phyloP scores from a whole-genome alignment of 2,329 filamentous ascomycete genomes.

The Beauveria sp. region DNA sequence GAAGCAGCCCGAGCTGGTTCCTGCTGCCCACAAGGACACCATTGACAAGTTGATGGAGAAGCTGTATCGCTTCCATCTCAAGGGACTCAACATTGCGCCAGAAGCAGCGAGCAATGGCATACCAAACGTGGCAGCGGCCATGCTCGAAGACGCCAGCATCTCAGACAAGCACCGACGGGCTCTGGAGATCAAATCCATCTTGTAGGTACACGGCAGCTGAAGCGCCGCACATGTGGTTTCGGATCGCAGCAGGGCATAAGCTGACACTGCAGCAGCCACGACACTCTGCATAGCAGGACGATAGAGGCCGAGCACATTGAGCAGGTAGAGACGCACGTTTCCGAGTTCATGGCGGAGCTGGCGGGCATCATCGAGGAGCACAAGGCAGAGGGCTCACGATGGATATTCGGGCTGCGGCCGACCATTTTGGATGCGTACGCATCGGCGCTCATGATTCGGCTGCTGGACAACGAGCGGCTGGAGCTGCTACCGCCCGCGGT shows the following conservation, averaged over 20 bases:
- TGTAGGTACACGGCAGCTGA: constrained; percentile 18
- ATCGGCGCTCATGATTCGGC: constrained; percentile 16
- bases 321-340: constrained; percentile 17
- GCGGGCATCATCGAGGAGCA: constrained; percentile 14
- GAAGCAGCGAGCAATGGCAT: constrained; percentile 20
- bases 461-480: constrained; percentile 19
- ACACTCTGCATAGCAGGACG: constrained; percentile 17
- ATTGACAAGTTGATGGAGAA: constrained; percentile 20
- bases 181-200: constrained; percentile 24
- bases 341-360: constrained; percentile 18
- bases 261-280: constrained; percentile 18
- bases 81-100: constrained; percentile 17
- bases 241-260: too few relatives aligned
- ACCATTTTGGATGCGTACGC: constrained; percentile 24
- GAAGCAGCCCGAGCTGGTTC: constrained; percentile 21
- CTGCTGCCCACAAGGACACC: constrained; percentile 16
- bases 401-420: constrained; percentile 22
- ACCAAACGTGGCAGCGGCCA: constrained; percentile 22
- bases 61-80: constrained; percentile 21
- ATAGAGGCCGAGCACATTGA: constrained; percentile 20
- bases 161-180: constrained; percentile 21
- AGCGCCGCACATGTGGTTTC: too few relatives aligned
- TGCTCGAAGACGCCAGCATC: constrained; percentile 21
- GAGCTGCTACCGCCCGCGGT: constrained; percentile 19
- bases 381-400: constrained; percentile 12